Conservation (phyloP, 352 stramenopile species). For the Globisporangium nunn region DNA sequence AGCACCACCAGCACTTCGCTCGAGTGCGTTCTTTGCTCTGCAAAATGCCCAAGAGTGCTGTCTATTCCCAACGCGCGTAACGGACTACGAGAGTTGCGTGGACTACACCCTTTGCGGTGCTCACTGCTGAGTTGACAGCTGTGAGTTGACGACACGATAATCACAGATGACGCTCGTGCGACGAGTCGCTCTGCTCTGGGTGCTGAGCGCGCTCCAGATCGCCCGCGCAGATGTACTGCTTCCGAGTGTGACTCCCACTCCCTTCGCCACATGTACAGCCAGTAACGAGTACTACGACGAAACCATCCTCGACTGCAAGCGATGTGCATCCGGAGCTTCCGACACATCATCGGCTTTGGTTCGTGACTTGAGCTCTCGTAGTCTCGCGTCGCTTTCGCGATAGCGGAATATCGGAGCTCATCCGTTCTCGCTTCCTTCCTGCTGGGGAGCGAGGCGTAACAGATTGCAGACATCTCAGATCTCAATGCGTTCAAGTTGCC, state of each 20-base stretch:
- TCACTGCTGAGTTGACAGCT: too few species aligned
- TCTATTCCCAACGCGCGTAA: too few species aligned
- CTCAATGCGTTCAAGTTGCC: slow-evolving; percentile 18
- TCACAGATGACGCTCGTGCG: too few species aligned
- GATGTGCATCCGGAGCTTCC: slow-evolving; percentile 24
- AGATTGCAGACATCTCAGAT: slow-evolving; percentile 28
- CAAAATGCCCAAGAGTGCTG: too few species aligned
- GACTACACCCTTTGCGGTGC: too few species aligned
- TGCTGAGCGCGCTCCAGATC: neutral
- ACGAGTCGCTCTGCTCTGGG: neutral
- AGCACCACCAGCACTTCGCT: too few species aligned
- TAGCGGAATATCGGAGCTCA: neutral
- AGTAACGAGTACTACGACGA: slow-evolving; percentile 51
- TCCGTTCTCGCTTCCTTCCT: neutral
- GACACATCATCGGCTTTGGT: slow-evolving; percentile 19
- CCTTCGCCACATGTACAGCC: slow-evolving; percentile 17
- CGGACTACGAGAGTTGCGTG: too few species aligned
- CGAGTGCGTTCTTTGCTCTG: too few species aligned
- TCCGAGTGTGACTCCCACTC: neutral
- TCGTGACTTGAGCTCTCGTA: neutral
- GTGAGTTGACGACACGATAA: too few species aligned
- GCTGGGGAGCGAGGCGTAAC: neutral
- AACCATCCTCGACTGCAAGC: slow-evolving; percentile 43
- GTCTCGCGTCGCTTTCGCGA: neutral
- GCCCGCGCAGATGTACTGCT: slow-evolving; percentile 1